Conservation (phyloP, 805 yeast species). For the Lipomyces kockii region DNA sequence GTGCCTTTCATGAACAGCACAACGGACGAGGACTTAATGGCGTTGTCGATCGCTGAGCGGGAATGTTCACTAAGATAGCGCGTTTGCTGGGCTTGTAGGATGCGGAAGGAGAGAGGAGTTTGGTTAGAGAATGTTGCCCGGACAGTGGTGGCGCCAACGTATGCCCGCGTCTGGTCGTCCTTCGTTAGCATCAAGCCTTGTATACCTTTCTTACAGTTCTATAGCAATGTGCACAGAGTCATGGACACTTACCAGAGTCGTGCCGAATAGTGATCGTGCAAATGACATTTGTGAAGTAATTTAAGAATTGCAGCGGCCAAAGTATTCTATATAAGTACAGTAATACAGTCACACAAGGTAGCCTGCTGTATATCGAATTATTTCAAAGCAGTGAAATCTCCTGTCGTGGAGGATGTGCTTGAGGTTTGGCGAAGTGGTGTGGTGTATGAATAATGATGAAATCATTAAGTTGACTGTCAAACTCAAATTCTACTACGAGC, state of each 20-base stretch:
- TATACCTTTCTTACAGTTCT: neutral
- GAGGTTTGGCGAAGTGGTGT: too few relatives aligned
- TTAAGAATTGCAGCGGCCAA: neutral
- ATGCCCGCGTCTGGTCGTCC: constrained; percentile 16
- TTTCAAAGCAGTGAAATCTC: neutral
- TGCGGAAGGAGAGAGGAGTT: constrained; percentile 18
- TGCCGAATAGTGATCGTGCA: constrained; percentile 18
- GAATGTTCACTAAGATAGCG: constrained; percentile 78
- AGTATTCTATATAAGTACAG: neutral
- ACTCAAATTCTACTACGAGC: neutral
- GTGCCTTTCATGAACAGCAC: constrained; percentile 98
- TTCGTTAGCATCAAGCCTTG: neutral
- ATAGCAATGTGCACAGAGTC: neutral
- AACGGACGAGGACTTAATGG: constrained; percentile 87
- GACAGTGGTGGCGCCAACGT: constrained; percentile 17
- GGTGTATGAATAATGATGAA: neutral
- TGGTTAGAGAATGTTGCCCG: constrained; percentile 13
- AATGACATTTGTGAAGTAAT: constrained; percentile 12
- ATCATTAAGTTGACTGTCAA: neutral
- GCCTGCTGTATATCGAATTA: neutral
- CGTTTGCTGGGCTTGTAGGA: constrained; percentile 26
- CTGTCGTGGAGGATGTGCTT: neutral
- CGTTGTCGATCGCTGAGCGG: constrained; percentile 79
- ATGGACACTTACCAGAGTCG: constrained; percentile 21
- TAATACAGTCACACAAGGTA: neutral